Evolutionary conservation across 345 rosid genomes (phyloP).

Genomic region (Euphorbia lathyris): DNA sequence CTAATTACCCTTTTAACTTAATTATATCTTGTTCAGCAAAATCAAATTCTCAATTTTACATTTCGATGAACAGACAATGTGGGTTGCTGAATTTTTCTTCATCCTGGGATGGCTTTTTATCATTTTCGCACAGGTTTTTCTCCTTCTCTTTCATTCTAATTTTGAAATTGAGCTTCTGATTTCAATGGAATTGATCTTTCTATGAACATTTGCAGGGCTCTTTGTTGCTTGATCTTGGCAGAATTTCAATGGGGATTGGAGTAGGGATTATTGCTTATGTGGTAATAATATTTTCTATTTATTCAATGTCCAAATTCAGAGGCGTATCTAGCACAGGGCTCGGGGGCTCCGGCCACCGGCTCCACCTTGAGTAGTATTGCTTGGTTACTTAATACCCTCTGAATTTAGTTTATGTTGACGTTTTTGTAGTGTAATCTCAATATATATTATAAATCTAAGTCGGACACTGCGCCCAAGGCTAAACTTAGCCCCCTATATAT

Average conservation of each 20-base stretch:
- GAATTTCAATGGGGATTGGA: constrained; percentile 34
- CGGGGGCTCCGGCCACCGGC: no score
- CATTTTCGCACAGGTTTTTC: constrained; percentile 38
- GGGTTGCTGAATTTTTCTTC: constrained; percentile 47
- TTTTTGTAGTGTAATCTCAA: no score
- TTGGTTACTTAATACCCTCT: no score
- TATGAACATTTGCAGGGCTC: constrained; percentile 18
- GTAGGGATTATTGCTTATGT: constrained; percentile 30
- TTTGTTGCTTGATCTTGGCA: constrained; percentile 38
- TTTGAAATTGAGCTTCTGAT: not conserved
- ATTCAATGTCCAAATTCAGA: no score
- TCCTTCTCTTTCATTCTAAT: not conserved
- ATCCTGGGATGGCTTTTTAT: constrained; percentile 54
- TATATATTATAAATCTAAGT: no score
- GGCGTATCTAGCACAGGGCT: no score
- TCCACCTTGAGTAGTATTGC: no score
- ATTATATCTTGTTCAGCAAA: no score
- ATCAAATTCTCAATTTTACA: no score
- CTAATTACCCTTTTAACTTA: not conserved
- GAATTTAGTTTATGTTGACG: no score
- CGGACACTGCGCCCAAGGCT: no score
- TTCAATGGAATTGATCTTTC: not conserved
- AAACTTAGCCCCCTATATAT: no score
- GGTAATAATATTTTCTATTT: constrained; percentile 19
- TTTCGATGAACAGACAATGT: constrained; percentile 45